Base-by-base conservation (phyloP, 768 basidiomycete genomes). In the Scleroderma bovista region DNA sequence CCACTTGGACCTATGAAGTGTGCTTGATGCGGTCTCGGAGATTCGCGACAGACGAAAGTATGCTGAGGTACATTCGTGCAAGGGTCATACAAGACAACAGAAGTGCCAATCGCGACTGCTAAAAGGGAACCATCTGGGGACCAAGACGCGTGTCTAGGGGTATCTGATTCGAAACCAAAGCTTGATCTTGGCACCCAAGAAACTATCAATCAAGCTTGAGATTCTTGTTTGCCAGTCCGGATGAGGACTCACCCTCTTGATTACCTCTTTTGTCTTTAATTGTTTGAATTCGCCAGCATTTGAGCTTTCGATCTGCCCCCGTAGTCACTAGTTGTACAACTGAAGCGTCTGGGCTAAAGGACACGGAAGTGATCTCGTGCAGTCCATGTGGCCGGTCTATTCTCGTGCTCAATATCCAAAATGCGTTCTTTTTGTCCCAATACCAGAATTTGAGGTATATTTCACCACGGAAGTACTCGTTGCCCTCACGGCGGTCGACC, bases 401-500 rank as follows among this genome's bases (percentile, higher is more conserved):
- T 46, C 93, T 82, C 13, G 93, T 94, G 65, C 93, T 93, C 60
- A 98, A 76, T 61, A 70, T 72, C 84, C 84, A 90, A 42, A 69
- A 75, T 43, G 74, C 72, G 50, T 73, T 69, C 54, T 77, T 81
- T 38, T 70, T 72, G 60, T 85, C 80, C 90, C 93, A 95, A 49
- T 70, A 72, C 95, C 96, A 99, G 31, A 97, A 68, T 71, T 98
- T 98, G 48, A 99, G 75, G 62, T 86, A 86, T 26, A 84, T 74
- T 68, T 86, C 92, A 23, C 72, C 72, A 54, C 75, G 81, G 67
- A 83, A 83, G 12, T 71, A 73, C 20, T 79, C 80, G 38, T 86
- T 83, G 6, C 78, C 83, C 48, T 81, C 76, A 48, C 93, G 78
- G 26, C 70, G 67, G 67, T 99, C 95, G 22, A 91, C 67, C 2